Base-by-base conservation (phyloP, 805 yeast genomes). In the Nakazawaea ernobii region DNA sequence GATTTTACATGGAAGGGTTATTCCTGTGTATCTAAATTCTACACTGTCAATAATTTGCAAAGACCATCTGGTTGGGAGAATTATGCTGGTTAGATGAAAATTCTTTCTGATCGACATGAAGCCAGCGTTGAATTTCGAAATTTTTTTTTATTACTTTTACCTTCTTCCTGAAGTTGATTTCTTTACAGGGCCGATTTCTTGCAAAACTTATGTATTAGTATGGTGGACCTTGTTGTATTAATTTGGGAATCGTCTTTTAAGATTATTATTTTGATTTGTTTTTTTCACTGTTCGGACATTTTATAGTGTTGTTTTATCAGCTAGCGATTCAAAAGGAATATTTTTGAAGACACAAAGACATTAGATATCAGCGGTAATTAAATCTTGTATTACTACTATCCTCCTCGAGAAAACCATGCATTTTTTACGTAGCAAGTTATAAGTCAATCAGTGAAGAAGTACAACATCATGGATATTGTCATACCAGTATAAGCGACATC, bases 1-100 rank as follows among this genome's bases (percentile, higher is more conserved):
- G 95, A 86, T 67, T 82, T 86, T 69, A 82, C 92, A 13, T 86
- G 86, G 83, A 77, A 74, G 57, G 80, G 75, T 24, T 86, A 82
- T 63, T 81, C 88, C 9, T 86, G 95, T 69, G 79, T 86, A 33
- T 69, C 76, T 54, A 79, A 78, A 61, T 86, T 68, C 67, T 82
- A 71, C 68, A 74, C 75, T 17, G 67, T 80, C 41, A 72, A 73
- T 55, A 74, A 75, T 43, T 57, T 81, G 55, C 63, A 69, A 52
- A 84, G 82, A 67, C 89, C 88, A 48, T 65, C 64, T 41, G 86
- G 85, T 14, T 86, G 92, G 92, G 83, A 82, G 61, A 70, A 73
- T 53, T 80, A 75, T 52, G 60, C 75, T 45, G 68, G 68, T 30
- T 32, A 32, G 13, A 27, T 17, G 30, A 24, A n/a, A 27, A 15